Percentiles rank a stretch among this genome's conserved stretches.
These are phyloP conservation scores for Hymenoscyphus infarciens DNA, from an alignment of 2,329 filamentous ascomycete genomes.

Conservation along the genomic window DNA sequence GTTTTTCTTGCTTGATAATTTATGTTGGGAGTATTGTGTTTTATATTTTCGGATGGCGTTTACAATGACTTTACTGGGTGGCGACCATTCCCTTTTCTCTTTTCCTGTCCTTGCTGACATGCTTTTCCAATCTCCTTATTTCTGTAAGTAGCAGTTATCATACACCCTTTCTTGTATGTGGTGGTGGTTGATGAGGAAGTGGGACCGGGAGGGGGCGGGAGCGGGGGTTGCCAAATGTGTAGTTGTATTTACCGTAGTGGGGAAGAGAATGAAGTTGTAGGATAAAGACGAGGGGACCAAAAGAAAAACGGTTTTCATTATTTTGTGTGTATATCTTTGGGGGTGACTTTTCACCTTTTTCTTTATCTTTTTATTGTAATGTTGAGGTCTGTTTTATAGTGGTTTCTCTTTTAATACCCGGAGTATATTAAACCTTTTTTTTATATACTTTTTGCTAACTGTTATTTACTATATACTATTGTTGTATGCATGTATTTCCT, in stretches of 20 bases:
- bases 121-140: conserved; percentile 9
- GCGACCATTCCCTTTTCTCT: conserved; percentile 2
- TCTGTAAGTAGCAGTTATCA: conserved; percentile 6
- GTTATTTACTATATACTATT: too few relatives aligned
- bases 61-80: background rate
- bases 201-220: background rate
- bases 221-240: background rate
- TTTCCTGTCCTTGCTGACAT: conserved; percentile 2
- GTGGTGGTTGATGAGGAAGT: background rate
- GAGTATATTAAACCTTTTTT: too few relatives aligned
- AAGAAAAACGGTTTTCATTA: too few relatives aligned
- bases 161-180: too few relatives aligned
- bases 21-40: background rate
- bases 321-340: too few relatives aligned
- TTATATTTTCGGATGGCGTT: conserved; percentile 8
- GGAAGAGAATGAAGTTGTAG: background rate
- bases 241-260: conserved; percentile 8
- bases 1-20: background rate
- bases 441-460: too few relatives aligned
- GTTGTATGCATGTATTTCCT: too few relatives aligned
- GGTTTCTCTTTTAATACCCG: conserved; percentile 3
- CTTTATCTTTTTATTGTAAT: background rate
- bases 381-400: background rate
- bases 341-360: too few relatives aligned
- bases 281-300: too few relatives aligned